Evolutionary conservation across 2,329 filamentous ascomycete genomes (phyloP).

Genomic region (Fusarium dlaminii): DNA sequence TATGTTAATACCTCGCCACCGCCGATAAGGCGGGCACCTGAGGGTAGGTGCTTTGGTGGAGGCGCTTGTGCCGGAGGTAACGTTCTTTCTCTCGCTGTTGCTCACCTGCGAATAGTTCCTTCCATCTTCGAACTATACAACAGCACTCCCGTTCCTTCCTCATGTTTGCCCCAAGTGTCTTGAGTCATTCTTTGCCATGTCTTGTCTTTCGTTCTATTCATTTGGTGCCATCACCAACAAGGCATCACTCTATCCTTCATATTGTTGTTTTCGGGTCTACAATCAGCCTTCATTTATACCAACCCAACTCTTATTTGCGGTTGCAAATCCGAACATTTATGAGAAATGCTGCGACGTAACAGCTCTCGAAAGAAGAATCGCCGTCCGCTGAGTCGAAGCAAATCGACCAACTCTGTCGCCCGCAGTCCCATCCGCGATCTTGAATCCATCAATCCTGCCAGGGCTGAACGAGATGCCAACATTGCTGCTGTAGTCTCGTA

Average conservation of each 20-base stretch:
- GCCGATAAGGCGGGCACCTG: background rate
- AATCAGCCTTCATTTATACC: background rate
- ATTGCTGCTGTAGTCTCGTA: slow-evolving; percentile 71
- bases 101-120: slow-evolving; percentile 7
- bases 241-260: slow-evolving; percentile 13
- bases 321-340: background rate
- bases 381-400: slow-evolving; percentile 59
- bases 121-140: background rate
- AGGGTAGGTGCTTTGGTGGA: background rate
- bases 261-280: background rate
- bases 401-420: slow-evolving; percentile 60
- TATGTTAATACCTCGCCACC: background rate
- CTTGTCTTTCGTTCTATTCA: background rate
- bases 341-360: slow-evolving; percentile 60
- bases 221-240: slow-evolving; percentile 1
- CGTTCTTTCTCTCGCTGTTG: background rate
- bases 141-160: background rate
- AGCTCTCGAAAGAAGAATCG: slow-evolving; percentile 55
- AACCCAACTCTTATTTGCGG: background rate
- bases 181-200: background rate
- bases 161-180: background rate
- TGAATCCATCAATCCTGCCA: slow-evolving; percentile 59
- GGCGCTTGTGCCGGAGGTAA: background rate
- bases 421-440: slow-evolving; percentile 53
- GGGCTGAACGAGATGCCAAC: slow-evolving; percentile 67